A percentile compares a stretch with the other conserved stretches of the same genome.
phyloP scores from a whole-genome alignment of 2,329 filamentous ascomycete genomes.

The Aspergillus oerlinghausenensis region DNA sequence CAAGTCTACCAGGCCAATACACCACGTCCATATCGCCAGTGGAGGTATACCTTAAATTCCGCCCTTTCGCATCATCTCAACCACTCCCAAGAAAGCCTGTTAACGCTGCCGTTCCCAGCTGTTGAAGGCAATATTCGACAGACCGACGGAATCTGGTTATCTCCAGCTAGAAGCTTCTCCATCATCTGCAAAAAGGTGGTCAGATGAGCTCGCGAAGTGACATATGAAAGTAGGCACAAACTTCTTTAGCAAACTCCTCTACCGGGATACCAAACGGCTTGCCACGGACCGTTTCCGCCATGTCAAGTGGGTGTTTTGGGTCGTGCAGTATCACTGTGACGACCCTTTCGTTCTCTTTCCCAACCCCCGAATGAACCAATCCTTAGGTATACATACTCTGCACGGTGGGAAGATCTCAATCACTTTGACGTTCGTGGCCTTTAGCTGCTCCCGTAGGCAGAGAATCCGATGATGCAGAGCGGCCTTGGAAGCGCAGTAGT shows the following conservation, averaged over 20 bases:
- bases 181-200: background rate
- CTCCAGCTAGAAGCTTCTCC: constrained; percentile 40
- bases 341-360: background rate
- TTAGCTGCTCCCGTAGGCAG: constrained; percentile 48
- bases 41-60: background rate
- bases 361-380: background rate
- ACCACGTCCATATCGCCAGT: no score
- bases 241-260: constrained; percentile 48
- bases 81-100: constrained; percentile 32
- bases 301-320: constrained; percentile 50
- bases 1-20: no score
- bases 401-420: constrained; percentile 54
- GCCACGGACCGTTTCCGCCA: constrained; percentile 39
- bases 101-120: constrained; percentile 48
- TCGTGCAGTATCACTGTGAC: constrained; percentile 35
- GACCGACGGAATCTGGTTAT: constrained; percentile 52
- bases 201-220: no score
- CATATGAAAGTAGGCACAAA: constrained; percentile 27
- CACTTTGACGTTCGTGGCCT: constrained; percentile 46
- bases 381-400: constrained; percentile 35
- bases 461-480: constrained; percentile 53
- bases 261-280: constrained; percentile 51
- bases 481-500: constrained; percentile 54
- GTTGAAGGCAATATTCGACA: constrained; percentile 38
- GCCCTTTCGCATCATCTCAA: constrained; percentile 12